Percentiles rank a stretch among this genome's conserved stretches.
These are phyloP conservation scores for Grosmannia penicillata DNA, from an alignment of 2,329 filamentous ascomycete genomes.

Conservation along the genomic window DNA sequence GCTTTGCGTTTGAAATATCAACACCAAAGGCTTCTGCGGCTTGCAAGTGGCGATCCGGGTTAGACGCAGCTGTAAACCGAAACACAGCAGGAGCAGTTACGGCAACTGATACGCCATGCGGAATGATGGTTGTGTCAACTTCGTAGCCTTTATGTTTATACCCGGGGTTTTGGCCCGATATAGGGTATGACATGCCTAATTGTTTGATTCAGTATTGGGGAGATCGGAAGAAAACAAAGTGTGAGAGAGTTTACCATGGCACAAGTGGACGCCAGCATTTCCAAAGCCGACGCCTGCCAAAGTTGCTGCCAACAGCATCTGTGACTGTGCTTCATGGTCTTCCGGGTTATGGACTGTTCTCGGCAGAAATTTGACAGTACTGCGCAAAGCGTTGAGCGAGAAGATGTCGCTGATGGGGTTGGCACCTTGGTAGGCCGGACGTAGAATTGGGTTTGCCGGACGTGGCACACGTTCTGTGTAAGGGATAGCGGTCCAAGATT, in stretches of 20 bases:
- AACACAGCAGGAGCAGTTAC: conserved; percentile 28
- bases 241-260: conserved; percentile 31
- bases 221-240: not conserved
- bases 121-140: conserved; percentile 65
- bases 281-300: conserved; percentile 92
- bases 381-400: conserved; percentile 68
- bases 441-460: conserved; percentile 75
- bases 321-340: conserved; percentile 79
- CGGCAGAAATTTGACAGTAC: conserved; percentile 84
- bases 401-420: conserved; percentile 98
- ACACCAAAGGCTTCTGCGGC: conserved; percentile 26
- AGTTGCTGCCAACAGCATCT: conserved; percentile 93
- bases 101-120: conserved; percentile 83
- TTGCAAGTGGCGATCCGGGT: conserved; percentile 79
- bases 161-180: conserved; percentile 84
- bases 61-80: conserved; percentile 42
- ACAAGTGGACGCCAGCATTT: conserved; percentile 85
- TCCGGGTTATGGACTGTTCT: conserved; percentile 77
- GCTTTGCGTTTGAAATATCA: conserved; percentile 75
- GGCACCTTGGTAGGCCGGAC: conserved; percentile 90
- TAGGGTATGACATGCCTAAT: conserved; percentile 86
- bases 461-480: conserved; percentile 75
- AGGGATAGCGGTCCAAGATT: conserved; percentile 96
- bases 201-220: no score
- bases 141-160: conserved; percentile 85